Base-by-base conservation (phyloP, 1,284 basidiomycete species). In the Ceratobasidium sp. region DNA sequence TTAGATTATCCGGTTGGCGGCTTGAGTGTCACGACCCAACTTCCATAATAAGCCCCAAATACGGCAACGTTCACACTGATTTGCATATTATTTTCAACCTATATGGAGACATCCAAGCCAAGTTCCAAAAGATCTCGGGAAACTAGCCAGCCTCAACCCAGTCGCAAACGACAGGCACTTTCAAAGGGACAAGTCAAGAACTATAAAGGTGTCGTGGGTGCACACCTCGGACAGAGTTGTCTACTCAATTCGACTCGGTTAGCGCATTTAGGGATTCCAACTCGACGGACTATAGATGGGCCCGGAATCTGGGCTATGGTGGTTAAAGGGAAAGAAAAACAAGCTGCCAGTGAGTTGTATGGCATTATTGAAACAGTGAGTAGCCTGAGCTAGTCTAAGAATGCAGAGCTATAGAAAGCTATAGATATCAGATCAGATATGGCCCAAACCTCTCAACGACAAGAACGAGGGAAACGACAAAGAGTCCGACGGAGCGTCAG, bases 301-400 rank as follows among this genome's bases (percentile, higher is more conserved):
- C 92, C 92, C 43, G 92, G 92, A 26, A 82, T 93, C 18, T 93
- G 92, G 92, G 88, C 88, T 5, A 92, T 88, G 76, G 93, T 91
- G 75, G 85, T 92, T 32, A 91, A 90, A 79, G 92, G 92, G 23
- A 93, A 90, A 77, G 92, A 94, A 79, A 90, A 85, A 74, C 89
- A 89, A 77, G 85, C 90, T 0, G 85, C 92, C 3, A 87, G 88
- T 39, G 92, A 94, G 78, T 79, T 92, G 46, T 91, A 89, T 75
- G 90, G 92, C 78, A 78, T 94, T 12, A 91, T 94, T 73, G 90
- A 92, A 75, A 86, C 85, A 69, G 92, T 92, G 75, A 77, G 87
- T 80, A 8, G 43, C 21, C 41, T 28, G 45, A 32, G 48, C 69
- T 23, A 16, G 34, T 46, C 10, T 28, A 58, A 1, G 9, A 55